Conservation (phyloP, 352 stramenopile species). For the Phytophthora europaea region DNA sequence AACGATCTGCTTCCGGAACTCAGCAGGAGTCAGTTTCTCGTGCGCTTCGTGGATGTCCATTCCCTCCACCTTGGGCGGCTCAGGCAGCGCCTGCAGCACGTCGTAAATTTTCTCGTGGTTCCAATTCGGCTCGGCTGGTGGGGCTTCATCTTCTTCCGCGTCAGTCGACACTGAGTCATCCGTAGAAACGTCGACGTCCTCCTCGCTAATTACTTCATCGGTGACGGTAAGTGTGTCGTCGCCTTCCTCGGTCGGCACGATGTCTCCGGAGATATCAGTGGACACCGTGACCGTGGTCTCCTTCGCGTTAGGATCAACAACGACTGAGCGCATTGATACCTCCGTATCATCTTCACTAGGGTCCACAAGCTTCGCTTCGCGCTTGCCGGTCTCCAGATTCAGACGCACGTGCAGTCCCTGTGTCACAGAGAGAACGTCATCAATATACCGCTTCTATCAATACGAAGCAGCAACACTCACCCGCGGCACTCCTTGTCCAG, state of each 20-base stretch:
- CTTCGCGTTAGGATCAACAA: slow-evolving; percentile 39
- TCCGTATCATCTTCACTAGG: slow-evolving; percentile 32
- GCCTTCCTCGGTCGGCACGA: slow-evolving; percentile 40
- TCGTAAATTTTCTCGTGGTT: slow-evolving; percentile 92
- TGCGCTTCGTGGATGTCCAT: slow-evolving; percentile 85
- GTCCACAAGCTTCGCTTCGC: slow-evolving; percentile 87
- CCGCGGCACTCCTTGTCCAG: slow-evolving; percentile 68
- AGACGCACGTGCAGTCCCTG: slow-evolving; percentile 88
- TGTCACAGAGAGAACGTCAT: slow-evolving; percentile 10
- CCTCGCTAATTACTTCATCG: slow-evolving; percentile 23
- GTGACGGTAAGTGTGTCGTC: slow-evolving; percentile 31
- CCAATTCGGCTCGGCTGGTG: slow-evolving; percentile 68
- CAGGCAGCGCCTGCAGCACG: slow-evolving; percentile 76
- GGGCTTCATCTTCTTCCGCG: slow-evolving; percentile 36
- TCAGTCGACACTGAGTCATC: slow-evolving; percentile 5
- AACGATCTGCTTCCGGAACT: slow-evolving; percentile 83
- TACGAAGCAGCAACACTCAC: slow-evolving; percentile 34
- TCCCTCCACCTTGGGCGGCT: slow-evolving; percentile 76
- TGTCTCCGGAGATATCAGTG: slow-evolving; percentile 65
- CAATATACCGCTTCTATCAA: slow-evolving; percentile 5
- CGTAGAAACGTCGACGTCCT: background rate
- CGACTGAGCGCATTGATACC: slow-evolving; percentile 47
- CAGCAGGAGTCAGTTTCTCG: slow-evolving; percentile 67
- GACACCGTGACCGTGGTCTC: slow-evolving; percentile 64
- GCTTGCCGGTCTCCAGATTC: slow-evolving; percentile 85